A percentile compares a stretch with the other conserved stretches of the same genome.
These are phyloP conservation scores for Penicillium sp. DNA, from an alignment of 2,329 filamentous ascomycete species.

Conservation along the genomic window DNA sequence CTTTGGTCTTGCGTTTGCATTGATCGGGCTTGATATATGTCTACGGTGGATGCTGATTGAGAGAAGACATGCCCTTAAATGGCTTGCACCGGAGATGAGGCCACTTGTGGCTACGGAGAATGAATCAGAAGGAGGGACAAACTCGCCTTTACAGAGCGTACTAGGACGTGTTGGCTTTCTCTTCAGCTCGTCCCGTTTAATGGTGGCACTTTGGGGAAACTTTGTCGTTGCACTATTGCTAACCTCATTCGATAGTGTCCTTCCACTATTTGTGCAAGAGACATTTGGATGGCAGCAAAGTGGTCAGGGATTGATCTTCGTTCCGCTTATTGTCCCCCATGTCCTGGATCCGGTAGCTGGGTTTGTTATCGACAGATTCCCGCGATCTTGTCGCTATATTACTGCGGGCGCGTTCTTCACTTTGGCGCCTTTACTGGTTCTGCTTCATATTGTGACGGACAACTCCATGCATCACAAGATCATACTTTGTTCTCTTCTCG, in stretches of 20 bases:
- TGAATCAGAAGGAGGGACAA: neutral
- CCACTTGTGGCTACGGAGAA: neutral
- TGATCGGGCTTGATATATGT: slow-evolving; percentile 56
- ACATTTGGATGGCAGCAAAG: slow-evolving; percentile 51
- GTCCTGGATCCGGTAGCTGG: slow-evolving; percentile 34
- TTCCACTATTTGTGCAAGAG: slow-evolving; percentile 50
- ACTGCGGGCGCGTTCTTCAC: slow-evolving; percentile 55
- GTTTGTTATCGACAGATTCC: slow-evolving; percentile 21
- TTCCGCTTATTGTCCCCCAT: slow-evolving; percentile 40
- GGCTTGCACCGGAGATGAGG: slow-evolving; percentile 5
- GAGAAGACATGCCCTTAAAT: slow-evolving; percentile 50
- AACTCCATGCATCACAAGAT: slow-evolving; percentile 59
- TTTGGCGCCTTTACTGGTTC: slow-evolving; percentile 56
- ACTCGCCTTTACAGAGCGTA: neutral
- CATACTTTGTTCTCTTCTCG: slow-evolving; percentile 60
- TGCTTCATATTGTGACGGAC: slow-evolving; percentile 60
- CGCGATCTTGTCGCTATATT: slow-evolving; percentile 50
- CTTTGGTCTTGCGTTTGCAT: slow-evolving; percentile 52
- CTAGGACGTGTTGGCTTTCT: slow-evolving; percentile 34
- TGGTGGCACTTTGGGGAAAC: slow-evolving; percentile 54
- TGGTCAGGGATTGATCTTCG: slow-evolving; percentile 53
- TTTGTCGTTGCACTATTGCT: slow-evolving; percentile 48
- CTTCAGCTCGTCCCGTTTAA: slow-evolving; percentile 53
- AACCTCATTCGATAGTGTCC: slow-evolving; percentile 54
- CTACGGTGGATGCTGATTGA: slow-evolving; percentile 58